phyloP scores from a whole-genome alignment of 305 asterid species.

The Solanum hybrid region DNA sequence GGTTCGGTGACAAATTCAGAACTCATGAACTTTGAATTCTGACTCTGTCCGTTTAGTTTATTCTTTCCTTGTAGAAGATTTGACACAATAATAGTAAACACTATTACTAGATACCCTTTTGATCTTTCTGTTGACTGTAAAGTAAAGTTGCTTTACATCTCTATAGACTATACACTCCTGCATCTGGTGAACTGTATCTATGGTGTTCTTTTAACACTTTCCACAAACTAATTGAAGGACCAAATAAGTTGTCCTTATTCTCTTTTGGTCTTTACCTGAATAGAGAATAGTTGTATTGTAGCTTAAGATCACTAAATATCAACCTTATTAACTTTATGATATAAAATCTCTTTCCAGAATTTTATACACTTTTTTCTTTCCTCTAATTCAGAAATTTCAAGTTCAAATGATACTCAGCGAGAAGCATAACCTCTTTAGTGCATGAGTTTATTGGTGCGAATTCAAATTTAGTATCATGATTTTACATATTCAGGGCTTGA shows the following conservation, averaged over 20 bases:
- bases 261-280: neutral
- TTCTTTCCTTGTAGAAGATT: neutral
- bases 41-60: neutral
- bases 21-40: neutral
- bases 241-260: neutral
- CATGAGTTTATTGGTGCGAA: neutral
- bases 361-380: neutral
- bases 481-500: neutral
- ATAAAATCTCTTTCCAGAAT: neutral
- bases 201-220: neutral
- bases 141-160: neutral
- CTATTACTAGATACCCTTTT: neutral
- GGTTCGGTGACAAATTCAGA: neutral
- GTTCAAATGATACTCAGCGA: neutral
- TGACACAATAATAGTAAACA: neutral
- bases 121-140: neutral
- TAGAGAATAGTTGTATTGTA: neutral
- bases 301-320: neutral
- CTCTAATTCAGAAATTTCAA: neutral
- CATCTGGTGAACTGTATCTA: neutral
- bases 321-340: neutral
- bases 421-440: neutral
- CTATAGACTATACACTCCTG: neutral
- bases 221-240: neutral
- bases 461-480: neutral